Base-by-base conservation (phyloP, 1,284 basidiomycete genomes). In the Pseudozyma flocculosa region DNA sequence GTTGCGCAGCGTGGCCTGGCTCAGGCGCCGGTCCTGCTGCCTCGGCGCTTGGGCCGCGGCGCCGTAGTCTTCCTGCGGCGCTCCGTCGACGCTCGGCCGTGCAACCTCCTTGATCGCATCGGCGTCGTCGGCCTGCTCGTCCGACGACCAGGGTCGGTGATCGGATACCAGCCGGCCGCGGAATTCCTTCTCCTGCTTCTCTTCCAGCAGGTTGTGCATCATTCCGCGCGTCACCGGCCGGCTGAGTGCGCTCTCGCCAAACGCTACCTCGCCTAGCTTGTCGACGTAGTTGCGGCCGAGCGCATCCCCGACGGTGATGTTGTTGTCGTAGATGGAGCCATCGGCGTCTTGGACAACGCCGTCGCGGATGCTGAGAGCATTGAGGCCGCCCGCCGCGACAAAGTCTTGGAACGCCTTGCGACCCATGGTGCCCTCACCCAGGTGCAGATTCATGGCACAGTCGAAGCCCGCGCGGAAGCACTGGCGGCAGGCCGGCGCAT, bases 391-490 rank as follows among this genome's bases (percentile, higher is more conserved):
- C 18, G 67, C 53, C 26, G 59, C 53, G 32, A 67, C 63, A 45
- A 70, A 70, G 40, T 70, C 64, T 40, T 70, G 67, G 24, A 70
- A 70, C 2, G 67, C 67, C 26, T 61, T 61, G 14, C 67, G 43
- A 9, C 50, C 67, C 1, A 50, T 55, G 2, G 67, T 70, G 9
- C 61, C 64, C 30, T 67, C 52, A 2, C 67, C 64, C 1, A 63
- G 46, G 36, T 68, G 64, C n/a, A 70, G 45, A 40, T 70, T 66
- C 59, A 68, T 60, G 7, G 67, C 67, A 44, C 60, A 68, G 40
- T 70, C 67, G 21, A 70, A 70, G 4, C 67, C 67, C 1, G 67
- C 56, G 8, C 64, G 54, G 50, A 70, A 70, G 45, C 67, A 70
- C 24, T 54, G 60, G 15, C 57, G 45, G 40, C 67, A 70, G 2